Evolutionary conservation across 768 basidiomycete genomes (phyloP), one percentile per base, ranked within the genome.

Genomic region (Tricholoma flavovirens): DNA sequence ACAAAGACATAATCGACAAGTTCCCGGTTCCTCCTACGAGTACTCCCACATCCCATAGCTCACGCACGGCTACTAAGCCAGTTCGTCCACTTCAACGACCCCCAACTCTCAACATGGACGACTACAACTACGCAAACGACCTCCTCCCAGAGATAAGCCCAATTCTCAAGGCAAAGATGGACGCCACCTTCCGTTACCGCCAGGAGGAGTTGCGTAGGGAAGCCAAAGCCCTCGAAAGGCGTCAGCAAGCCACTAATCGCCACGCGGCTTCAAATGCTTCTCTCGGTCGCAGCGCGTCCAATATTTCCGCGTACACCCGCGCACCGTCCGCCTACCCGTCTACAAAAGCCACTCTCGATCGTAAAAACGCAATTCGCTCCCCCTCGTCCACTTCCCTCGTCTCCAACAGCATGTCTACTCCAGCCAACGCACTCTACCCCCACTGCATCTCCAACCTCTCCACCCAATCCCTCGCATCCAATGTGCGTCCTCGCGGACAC

Each of bases 21-120:
- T 60, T 60, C 17, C 59, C 59, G 26, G 26, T 49, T 29, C 59
- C 62, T 22, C 60, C 60, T 36, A 15, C 54, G 4, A 54, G 21
- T 1, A 42, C 35, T 11, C 43, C 49, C 1, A 51, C 30, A 6
- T 6, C 48, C 6, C 53, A 32, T 5, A 19, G 12, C 10, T 1
- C 7, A 17, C 33, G 22, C 40, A 21, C 29, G 24, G 9, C 55
- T 53, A 9, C 57, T 32, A 19, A 30, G n/a, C 30, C 49, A 17
- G 6, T 50, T 36, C 22, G 26, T 30, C 30, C 58, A 35, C 19
- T 51, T 21, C 19, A 48, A 19, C 59, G 59, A 19, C 59, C 59
- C 2, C 59, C 59, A 2, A 53, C 59, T 4, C 22, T 55, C 10
- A 51, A 60, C 36, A 49, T 60, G 49, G 43, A 40, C 2, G 56